phyloP scores from a whole-genome alignment of 441 rosid species.

The Populus tomentosa region DNA sequence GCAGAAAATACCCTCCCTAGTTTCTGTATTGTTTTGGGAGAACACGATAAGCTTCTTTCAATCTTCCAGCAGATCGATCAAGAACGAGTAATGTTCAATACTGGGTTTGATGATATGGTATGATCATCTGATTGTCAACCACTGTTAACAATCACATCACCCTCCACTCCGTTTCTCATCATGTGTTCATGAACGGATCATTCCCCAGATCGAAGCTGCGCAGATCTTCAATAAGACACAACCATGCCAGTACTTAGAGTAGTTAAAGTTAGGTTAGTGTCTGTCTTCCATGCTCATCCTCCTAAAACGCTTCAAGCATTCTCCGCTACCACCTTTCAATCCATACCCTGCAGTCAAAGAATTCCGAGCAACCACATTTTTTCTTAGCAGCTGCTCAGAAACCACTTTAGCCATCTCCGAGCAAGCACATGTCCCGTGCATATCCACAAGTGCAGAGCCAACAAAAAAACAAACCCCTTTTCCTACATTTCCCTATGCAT shows the following conservation, averaged over 20 bases:
- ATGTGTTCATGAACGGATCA: conserved; percentile 45
- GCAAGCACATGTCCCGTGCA: conserved; percentile 64
- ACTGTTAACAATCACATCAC: conserved; percentile 33
- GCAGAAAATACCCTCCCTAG: conserved; percentile 21
- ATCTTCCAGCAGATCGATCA: not conserved
- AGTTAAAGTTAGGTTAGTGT: conserved; percentile 37
- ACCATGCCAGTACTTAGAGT: conserved; percentile 47
- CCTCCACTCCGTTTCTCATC: conserved; percentile 31
- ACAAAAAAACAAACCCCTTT: conserved; percentile 36
- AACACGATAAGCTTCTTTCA: not conserved
- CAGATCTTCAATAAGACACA: conserved; percentile 58
- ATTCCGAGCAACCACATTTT: conserved; percentile 59
- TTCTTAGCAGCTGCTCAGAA: conserved; percentile 40
- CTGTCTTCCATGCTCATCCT: conserved; percentile 51
- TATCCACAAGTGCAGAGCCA: conserved; percentile 61
- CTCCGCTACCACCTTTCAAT: conserved; percentile 40
- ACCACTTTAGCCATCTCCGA: conserved; percentile 51
- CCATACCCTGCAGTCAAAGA: conserved; percentile 51
- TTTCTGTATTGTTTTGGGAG: not conserved
- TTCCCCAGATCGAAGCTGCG: conserved; percentile 45
- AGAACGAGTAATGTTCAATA: conserved; percentile 23
- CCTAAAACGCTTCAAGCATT: conserved; percentile 47
- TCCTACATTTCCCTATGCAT: conserved; percentile 35
- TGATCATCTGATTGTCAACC: conserved; percentile 28
- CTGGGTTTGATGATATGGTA: conserved; percentile 28